A percentile compares a stretch with the other conserved stretches of the same genome.
These are phyloP conservation scores for Aspergillus homomorphus DNA, from an alignment of 495 filamentous ascomycete species.

Conservation along the genomic window DNA sequence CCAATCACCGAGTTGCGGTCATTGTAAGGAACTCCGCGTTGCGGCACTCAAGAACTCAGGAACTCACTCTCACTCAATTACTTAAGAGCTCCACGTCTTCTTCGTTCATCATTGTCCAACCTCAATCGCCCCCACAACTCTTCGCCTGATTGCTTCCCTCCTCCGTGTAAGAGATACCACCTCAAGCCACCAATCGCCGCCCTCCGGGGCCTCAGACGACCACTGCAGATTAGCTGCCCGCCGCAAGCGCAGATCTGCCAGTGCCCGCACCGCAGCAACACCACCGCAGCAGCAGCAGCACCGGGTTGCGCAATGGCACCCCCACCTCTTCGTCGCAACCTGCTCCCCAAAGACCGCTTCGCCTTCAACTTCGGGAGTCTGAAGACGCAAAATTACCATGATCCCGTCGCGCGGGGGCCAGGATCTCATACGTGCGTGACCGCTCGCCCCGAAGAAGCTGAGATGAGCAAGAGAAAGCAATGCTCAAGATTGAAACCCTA, in stretches of 20 bases:
- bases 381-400: constrained; percentile 62
- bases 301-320: constrained; percentile 46
- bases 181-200: constrained; percentile 9
- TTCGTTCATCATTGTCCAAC: not conserved
- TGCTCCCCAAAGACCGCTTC: constrained; percentile 62
- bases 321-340: constrained; percentile 41
- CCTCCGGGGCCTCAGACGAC: constrained; percentile 20
- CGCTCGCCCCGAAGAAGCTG: not conserved
- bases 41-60: not conserved
- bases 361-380: constrained; percentile 52
- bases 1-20: constrained; percentile 3
- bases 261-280: constrained; percentile 10
- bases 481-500: not conserved
- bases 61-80: not conserved
- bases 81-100: not conserved
- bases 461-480: not conserved
- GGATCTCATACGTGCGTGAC: constrained; percentile 52
- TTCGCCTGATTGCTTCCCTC: not conserved
- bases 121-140: not conserved
- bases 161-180: constrained; percentile 3
- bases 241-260: constrained; percentile 17
- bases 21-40: not conserved
- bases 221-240: constrained; percentile 9
- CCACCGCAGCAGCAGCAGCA: not conserved
- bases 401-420: constrained; percentile 49